phyloP scores from a whole-genome alignment of 2,329 filamentous ascomycete species.

The Aspergillus pseudoglaucus region DNA sequence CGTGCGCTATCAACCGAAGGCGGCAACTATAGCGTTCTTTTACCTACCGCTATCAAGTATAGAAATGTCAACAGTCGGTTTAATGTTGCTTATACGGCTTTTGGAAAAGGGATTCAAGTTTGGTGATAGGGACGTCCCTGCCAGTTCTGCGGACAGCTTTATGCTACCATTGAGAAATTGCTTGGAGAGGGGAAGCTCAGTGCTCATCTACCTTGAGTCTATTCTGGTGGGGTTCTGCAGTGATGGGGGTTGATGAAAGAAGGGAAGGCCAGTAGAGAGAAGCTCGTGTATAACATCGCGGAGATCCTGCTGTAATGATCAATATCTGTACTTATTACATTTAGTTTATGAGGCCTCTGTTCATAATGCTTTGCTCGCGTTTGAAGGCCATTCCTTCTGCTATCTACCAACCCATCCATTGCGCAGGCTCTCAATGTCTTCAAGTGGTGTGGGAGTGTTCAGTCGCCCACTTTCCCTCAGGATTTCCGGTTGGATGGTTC shows the following conservation, averaged over 20 bases:
- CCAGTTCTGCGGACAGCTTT: constrained; percentile 36
- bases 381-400: no score
- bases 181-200: constrained; percentile 39
- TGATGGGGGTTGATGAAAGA: constrained; percentile 40
- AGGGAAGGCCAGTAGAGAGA: constrained; percentile 42
- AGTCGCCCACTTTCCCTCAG: no score
- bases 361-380: no score
- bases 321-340: no score
- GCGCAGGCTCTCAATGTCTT: no score
- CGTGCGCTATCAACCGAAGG: constrained; percentile 29
- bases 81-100: constrained; percentile 27
- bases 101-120: constrained; percentile 29
- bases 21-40: constrained; percentile 23
- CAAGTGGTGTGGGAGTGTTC: no score
- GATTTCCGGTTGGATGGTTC: no score
- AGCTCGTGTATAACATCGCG: constrained; percentile 42
- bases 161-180: no score
- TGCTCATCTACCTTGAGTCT: constrained; percentile 37
- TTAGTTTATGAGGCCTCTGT: no score
- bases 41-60: constrained; percentile 18
- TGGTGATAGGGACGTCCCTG: constrained; percentile 23
- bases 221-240: constrained; percentile 38
- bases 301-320: constrained; percentile 6
- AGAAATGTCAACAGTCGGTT: constrained; percentile 25
- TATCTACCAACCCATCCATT: no score